Base-by-base conservation (phyloP, 768 basidiomycete genomes). In the Cubamyces sp. region DNA sequence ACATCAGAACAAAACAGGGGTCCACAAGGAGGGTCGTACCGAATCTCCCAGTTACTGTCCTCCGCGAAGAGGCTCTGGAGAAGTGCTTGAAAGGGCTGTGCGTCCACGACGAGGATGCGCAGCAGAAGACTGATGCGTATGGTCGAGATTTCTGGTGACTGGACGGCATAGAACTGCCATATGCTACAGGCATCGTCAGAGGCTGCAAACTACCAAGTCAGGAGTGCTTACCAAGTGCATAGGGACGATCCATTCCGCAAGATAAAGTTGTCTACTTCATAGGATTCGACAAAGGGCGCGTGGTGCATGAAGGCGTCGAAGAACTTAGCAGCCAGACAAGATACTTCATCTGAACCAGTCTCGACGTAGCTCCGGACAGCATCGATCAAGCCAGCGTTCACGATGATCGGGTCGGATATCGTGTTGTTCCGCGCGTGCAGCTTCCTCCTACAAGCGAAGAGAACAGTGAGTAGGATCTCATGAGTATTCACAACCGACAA, bases 201-300 rank as follows among this genome's bases (percentile, higher is more conserved):
- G 21, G 18, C 6, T 34, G 21, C 15, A 40, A 23, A 30, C 34
- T 28, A 51, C 30, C 46, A 45, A 4, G n/a, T 26, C 5, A 39
- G 45, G 3, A 6, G n/a, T 7, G 14, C 79, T 60, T 69, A 91
- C 90, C 88, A 90, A 28, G 75, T 71, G 25, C 81, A 79, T n/a
- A 92, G 74, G 18, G 84, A 70, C 43, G 74, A 72, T 14, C 82
- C 85, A 64, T 90, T 89, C 49, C 83, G 81, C 34, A 90, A 70
- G 30, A 91, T 80, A 66, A 91, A 90, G 69, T 90, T 88, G 67
- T 90, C 88, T 2, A 88, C 78, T 73, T 90, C 90, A 65, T 87
- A 82, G 0, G 83, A 70, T 66, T 88, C 87, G 57, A 92, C 69
- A 42, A 84, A 80, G 1, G 84, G 79, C 2, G 87, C 82, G 43